phyloP scores from a whole-genome alignment of 129 eudicot species.

The Artemisia argyi region DNA sequence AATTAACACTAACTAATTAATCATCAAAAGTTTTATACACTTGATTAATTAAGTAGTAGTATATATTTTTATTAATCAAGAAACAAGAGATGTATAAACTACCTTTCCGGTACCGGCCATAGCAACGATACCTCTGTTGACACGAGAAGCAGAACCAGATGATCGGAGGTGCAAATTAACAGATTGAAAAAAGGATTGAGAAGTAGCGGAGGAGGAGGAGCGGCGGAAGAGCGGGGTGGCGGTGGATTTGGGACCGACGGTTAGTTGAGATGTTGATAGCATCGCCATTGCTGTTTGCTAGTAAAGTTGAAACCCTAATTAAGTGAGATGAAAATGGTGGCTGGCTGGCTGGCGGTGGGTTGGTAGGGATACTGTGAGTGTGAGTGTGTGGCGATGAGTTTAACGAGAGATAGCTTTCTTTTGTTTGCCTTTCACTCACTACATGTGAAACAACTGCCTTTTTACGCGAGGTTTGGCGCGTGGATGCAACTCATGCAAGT shows the following conservation, averaged over 20 bases:
- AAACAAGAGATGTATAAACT: background rate
- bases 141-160: constrained; percentile 53
- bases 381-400: constrained; percentile 32
- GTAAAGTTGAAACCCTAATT: constrained; percentile 33
- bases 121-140: constrained; percentile 62
- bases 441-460: constrained; percentile 12
- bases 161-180: constrained; percentile 66
- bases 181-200: constrained; percentile 57
- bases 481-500: no score
- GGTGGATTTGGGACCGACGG: constrained; percentile 44
- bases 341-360: constrained; percentile 4
- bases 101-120: constrained; percentile 99
- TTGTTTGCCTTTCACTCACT: constrained; percentile 9
- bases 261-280: constrained; percentile 35
- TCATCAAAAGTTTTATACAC: no score
- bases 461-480: no score
- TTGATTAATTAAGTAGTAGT: no score
- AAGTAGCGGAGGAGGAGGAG: constrained; percentile 42
- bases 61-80: no score
- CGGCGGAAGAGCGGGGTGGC: constrained; percentile 45
- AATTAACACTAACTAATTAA: no score
- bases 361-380: constrained; percentile 9
- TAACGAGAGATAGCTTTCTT: constrained; percentile 15
- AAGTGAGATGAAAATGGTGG: background rate
- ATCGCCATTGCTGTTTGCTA: background rate